Evolutionary conservation across 2,329 filamentous ascomycete species (phyloP), one percentile per base, ranked within the genome.

Genomic region (Rasamsonia emersonii): DNA sequence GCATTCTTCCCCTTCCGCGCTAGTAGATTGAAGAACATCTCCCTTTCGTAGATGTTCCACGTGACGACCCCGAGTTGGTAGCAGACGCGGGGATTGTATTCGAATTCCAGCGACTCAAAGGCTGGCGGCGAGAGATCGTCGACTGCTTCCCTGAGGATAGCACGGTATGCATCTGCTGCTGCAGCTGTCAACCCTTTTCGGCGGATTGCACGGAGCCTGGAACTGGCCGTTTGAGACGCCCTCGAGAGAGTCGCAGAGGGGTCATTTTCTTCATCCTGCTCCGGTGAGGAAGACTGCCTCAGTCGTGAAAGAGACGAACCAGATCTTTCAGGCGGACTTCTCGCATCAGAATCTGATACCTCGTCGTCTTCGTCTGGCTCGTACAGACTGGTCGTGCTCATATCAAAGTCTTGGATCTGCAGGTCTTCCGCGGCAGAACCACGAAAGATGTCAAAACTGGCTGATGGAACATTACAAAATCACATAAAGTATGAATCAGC

Each of bases 1-100:
- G 86, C 65, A 44, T 76, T 70, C 31, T 64, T 70, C 0, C 85
- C 85, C 2, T 81, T 66, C 1, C 73, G 72, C 1, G 70, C 65
- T 3, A 93, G 54, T 0, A 74, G 70, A 9, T 71, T 64, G 52
- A 85, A 93, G 36, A 94, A 73, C 0, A 64, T 44, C 1, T 70
- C 62, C 51, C 93, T 93, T 49, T 95, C 88, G 1, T 61, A 45
- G 0, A 70, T 39, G 0, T 73, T 77, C 89, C 89, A 96, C 8
- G 59, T 44, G 1, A 78, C 76, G 16, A 75, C 66, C 14, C 86
- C 86, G 30, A 86, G 61, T 46, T 86, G 82, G 2, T 71, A 69
- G 20, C 13, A 7, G 9, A 27, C 28, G n/a, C n/a, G n/a, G n/a
- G n/a, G n/a, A n/a, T n/a, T n/a, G n/a, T n/a, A n/a, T n/a, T n/a